A percentile compares a stretch with the other conserved stretches of the same genome.
These are phyloP conservation scores for Mycothermus thermophilus DNA, from an alignment of 495 filamentous ascomycete genomes.

Conservation along the genomic window DNA sequence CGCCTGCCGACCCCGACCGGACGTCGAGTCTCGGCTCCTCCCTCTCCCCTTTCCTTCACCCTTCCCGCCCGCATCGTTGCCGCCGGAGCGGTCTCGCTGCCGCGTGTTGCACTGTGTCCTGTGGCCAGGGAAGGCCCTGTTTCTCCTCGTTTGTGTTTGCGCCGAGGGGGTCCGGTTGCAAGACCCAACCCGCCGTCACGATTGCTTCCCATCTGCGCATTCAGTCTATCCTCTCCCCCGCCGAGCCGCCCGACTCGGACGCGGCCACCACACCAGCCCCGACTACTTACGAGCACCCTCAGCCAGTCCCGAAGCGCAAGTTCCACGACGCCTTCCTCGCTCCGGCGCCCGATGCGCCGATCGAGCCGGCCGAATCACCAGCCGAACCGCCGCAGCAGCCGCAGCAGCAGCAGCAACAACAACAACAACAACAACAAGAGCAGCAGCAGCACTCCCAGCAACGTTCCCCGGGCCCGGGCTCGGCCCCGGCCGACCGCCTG, in stretches of 20 bases:
- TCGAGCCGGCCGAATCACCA: slow-evolving; percentile 9
- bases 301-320: slow-evolving; percentile 22
- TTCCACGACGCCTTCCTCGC: slow-evolving; percentile 23
- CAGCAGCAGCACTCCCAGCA: slow-evolving; percentile 1
- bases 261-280: slow-evolving; percentile 19
- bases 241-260: slow-evolving; percentile 28
- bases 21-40: slow-evolving; percentile 11
- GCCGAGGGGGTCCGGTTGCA: slow-evolving; percentile 16
- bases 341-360: slow-evolving; percentile 12
- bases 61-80: slow-evolving; percentile 14
- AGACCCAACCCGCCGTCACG: slow-evolving; percentile 31
- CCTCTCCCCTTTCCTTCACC: too few species aligned
- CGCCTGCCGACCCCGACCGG: slow-evolving; percentile 8
- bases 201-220: slow-evolving; percentile 37
- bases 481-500: slow-evolving; percentile 8
- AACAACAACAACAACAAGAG: too few species aligned
- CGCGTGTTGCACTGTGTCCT: slow-evolving; percentile 16
- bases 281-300: slow-evolving; percentile 4
- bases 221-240: slow-evolving; percentile 35
- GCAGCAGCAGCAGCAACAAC: too few species aligned
- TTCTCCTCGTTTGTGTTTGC: slow-evolving; percentile 4
- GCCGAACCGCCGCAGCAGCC: too few species aligned
- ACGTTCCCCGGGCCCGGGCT: slow-evolving; percentile 2
- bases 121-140: slow-evolving; percentile 13
- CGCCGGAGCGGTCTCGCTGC: slow-evolving; percentile 16